Percentiles rank a stretch among this genome's conserved stretches.
Evolutionary conservation across 805 yeast species (phyloP).

Genomic region (Kodamaea laetipori): DNA sequence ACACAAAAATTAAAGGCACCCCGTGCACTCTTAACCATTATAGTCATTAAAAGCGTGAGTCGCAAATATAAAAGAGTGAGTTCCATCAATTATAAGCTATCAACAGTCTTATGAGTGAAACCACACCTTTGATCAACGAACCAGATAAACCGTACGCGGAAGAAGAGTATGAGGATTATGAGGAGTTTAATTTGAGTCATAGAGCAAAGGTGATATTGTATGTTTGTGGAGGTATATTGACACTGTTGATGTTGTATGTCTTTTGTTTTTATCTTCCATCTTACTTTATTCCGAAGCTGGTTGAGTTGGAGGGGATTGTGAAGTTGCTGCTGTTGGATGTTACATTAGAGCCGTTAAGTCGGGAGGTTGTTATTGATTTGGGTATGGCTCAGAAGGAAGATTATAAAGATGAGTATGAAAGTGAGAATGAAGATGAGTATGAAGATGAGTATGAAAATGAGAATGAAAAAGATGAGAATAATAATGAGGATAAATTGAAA

Average conservation of each 20-base stretch:
- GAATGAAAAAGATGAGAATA: slow-evolving; percentile 4
- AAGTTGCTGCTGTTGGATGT: slow-evolving; percentile 28
- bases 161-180: slow-evolving; percentile 21
- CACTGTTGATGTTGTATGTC: slow-evolving; percentile 25
- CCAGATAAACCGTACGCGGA: slow-evolving; percentile 15
- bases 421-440: slow-evolving; percentile 1
- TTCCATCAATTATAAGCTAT: too few species aligned
- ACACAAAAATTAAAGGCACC: too few species aligned
- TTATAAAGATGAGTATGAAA: slow-evolving; percentile 9
- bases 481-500: not conserved
- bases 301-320: slow-evolving; percentile 26
- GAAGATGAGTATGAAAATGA: not conserved
- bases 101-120: slow-evolving; percentile 20
- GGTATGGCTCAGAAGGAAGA: slow-evolving; percentile 16
- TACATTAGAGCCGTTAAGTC: slow-evolving; percentile 28
- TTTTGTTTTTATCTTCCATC: slow-evolving; percentile 37
- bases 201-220: slow-evolving; percentile 19
- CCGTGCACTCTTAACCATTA: too few species aligned
- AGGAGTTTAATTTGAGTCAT: slow-evolving; percentile 14
- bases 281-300: slow-evolving; percentile 36
- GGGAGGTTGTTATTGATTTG: slow-evolving; percentile 18
- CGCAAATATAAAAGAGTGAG: too few species aligned
- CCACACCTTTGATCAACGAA: slow-evolving; percentile 14
- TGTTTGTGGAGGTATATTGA: slow-evolving; percentile 16
- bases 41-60: too few species aligned